Evolutionary conservation across 2,329 filamentous ascomycete species (phyloP), one percentile per base, ranked within the genome.

Genomic region (Didymella sp.): DNA sequence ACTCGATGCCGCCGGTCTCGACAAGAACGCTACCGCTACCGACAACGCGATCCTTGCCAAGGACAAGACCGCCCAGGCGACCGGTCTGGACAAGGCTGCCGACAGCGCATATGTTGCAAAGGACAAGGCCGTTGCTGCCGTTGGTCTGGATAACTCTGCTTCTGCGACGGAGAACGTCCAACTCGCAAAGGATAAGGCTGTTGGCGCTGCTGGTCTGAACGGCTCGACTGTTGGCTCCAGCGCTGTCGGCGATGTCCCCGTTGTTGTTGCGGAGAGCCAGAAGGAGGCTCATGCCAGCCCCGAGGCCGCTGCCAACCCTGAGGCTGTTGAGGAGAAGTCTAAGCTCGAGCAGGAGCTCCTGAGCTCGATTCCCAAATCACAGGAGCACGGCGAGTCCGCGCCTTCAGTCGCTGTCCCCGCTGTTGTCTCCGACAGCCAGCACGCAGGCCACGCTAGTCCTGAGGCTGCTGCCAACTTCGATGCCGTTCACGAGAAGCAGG

Each of bases 231-330:
- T 53, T 41, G 74, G 75, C 38, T 28, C 56, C 4, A 48, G 46
- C 35, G 75, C 75, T 35, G 70, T 73, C 9, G 71, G 71, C n/a
- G 72, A 71, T 51, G 64, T 74, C 12, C 87, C 87, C 27, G 81
- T 84, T 47, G 76, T 89, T 33, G 89, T 92, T 56, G 87, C 85
- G 72, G 85, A 91, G 69, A 90, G 87, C 76, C 88, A 92, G 71
- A 80, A 85, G 64, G 83, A 86, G 70, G 87, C 88, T 8, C 76
- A 85, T 53, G 79, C 80, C 38, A 78, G 80, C 13, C 85, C 88
- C 12, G 89, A 91, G 72, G 88, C 89, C 24, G 87, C 87, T 64
- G 87, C 82, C 25, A 80, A 86, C 52, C 78, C 84, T 28, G 80
- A 83, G 35, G 88, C 88, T 68, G 87, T 92, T 13, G 76, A 81